phyloP scores from a whole-genome alignment of 345 rosid genomes.

The Brassica juncea region DNA sequence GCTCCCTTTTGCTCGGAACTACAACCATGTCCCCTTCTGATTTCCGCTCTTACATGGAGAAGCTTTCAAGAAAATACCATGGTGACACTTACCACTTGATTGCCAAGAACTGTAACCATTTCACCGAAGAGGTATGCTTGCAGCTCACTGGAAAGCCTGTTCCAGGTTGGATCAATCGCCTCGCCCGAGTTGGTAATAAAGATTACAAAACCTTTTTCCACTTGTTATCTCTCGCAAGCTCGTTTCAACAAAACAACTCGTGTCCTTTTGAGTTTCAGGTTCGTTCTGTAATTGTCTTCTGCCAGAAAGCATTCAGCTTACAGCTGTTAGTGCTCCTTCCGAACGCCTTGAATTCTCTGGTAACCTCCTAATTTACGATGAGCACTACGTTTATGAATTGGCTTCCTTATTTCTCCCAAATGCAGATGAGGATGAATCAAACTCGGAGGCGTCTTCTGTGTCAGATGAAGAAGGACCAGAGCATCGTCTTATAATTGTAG shows the following conservation, averaged over 20 bases:
- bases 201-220: background rate
- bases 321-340: slow-evolving; percentile 76
- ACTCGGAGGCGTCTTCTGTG: slow-evolving; percentile 57
- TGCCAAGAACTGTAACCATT: slow-evolving; percentile 98
- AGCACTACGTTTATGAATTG: background rate
- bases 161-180: slow-evolving; percentile 95
- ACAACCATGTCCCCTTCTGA: slow-evolving; percentile 69
- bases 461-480: slow-evolving; percentile 56
- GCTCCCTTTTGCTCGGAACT: slow-evolving; percentile 73
- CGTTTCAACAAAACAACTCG: background rate
- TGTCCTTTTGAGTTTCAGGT: slow-evolving; percentile 57
- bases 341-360: slow-evolving; percentile 78
- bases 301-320: slow-evolving; percentile 82
- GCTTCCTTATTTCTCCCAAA: slow-evolving; percentile 4
- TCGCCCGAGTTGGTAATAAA: slow-evolving; percentile 68
- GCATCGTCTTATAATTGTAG: slow-evolving; percentile 63
- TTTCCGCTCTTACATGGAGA: slow-evolving; percentile 76
- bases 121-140: slow-evolving; percentile 71
- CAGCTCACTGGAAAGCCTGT: slow-evolving; percentile 78
- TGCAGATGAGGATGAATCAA: slow-evolving; percentile 58
- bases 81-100: slow-evolving; percentile 94
- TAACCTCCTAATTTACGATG: slow-evolving; percentile 36
- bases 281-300: slow-evolving; percentile 90
- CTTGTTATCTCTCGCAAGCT: background rate
- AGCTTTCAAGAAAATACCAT: slow-evolving; percentile 67